These are phyloP conservation scores for Rhodotorula sp. DNA, from an alignment of 1,284 basidiomycete genomes.

Conservation along the genomic window DNA sequence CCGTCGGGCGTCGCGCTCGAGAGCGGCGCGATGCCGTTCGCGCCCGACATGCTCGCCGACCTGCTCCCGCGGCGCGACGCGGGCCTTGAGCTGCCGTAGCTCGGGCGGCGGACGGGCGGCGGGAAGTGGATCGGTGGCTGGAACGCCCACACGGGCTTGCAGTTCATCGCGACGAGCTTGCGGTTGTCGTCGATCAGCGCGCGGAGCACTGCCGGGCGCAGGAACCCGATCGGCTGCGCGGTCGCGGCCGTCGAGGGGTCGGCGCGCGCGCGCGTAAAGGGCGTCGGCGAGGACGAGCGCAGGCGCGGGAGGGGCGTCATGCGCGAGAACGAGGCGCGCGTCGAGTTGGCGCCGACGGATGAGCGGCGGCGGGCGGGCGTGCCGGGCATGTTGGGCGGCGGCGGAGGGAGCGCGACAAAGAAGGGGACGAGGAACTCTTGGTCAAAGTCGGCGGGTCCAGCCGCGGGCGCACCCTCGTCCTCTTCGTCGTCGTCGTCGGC, in stretches of 20 bases:
- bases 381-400: not conserved
- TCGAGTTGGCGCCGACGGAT: not conserved
- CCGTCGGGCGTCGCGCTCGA: not conserved
- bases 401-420: constrained; percentile 29
- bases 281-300: constrained; percentile 20
- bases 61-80: not conserved
- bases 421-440: constrained; percentile 36
- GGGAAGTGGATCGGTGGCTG: constrained; percentile 21
- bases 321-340: constrained; percentile 24
- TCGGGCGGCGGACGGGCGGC: constrained; percentile 2
- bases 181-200: constrained; percentile 40
- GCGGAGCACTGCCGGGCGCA: constrained; percentile 39
- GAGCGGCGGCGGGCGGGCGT: constrained; percentile 8
- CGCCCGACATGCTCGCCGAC: not conserved
- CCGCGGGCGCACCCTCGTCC: not conserved
- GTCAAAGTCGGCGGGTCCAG: not conserved
- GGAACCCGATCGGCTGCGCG: constrained; percentile 44
- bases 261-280: not conserved
- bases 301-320: constrained; percentile 30
- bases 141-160: constrained; percentile 31
- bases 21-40: not conserved
- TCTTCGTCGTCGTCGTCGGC: constrained; percentile 27
- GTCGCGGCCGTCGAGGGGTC: not conserved
- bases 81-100: not conserved
- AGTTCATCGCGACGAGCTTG: constrained; percentile 27